Base-by-base conservation (phyloP, 768 basidiomycete species). In the Kwoniella pini region DNA sequence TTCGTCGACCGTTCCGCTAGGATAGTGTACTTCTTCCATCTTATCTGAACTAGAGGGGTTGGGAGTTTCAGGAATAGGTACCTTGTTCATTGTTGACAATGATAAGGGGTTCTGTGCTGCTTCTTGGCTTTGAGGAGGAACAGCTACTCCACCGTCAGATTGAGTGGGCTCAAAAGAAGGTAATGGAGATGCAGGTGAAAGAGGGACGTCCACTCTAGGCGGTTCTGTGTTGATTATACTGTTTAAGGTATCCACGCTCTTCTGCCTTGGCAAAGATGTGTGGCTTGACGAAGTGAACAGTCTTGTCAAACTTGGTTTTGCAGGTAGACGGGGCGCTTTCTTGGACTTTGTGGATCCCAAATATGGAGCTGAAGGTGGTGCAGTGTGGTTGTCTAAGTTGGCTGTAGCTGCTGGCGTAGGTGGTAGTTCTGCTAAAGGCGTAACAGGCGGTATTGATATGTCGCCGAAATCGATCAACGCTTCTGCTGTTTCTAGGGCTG, bases 401-500 rank as follows among this genome's bases (percentile, higher is more conserved):
- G 39, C 15, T 17, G 7, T 15, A 15, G 31, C 44, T 7, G 30
- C 54, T 4, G 48, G 55, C 4, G 62, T 52, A 3, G 26, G 31
- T 21, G 56, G 57, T 52, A 30, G 43, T n/a, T 43, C 39, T 28
- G 50, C 12, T 51, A 64, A 53, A 0, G 63, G 57, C 13, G 55
- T 38, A 0, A 52, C 38, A 31, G 48, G 53, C 19, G 52, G 52
- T 36, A 70, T 63, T 5, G 55, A 21, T 22, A 56, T 52, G 21
- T 70, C 70, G 9, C 70, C 69, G 42, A 75, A 75, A 39, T 72
- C 59, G 50, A 75, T 67, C n/a, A 71, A 49, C n/a, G 60, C 52
- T 10, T 39, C 45, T 10, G 62, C 59, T 1, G 67, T 57, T 24
- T 68, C 67, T 3, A 40, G 30, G 9, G 49, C 36, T 3, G 64